Conservation (phyloP, 495 filamentous ascomycete species). For the Tuber magnatum region DNA sequence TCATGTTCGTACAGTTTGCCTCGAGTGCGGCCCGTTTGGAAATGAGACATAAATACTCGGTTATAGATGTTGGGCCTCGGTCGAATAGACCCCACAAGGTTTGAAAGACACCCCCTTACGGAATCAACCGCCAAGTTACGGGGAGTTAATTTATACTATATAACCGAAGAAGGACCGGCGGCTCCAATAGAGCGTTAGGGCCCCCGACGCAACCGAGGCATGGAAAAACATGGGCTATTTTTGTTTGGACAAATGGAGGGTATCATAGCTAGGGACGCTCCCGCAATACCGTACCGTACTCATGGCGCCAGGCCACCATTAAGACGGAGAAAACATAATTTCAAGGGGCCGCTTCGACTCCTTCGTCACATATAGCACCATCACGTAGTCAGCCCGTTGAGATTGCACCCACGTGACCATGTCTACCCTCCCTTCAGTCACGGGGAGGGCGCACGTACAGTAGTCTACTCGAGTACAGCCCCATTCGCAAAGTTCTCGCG, state of each 20-base stretch:
- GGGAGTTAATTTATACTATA: no score
- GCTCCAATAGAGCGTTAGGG: not conserved
- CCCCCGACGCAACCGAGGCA: not conserved
- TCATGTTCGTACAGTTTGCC: not conserved
- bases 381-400: no score
- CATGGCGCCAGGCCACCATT: not conserved
- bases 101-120: not conserved
- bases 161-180: not conserved
- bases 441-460: no score
- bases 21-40: not conserved
- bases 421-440: not conserved
- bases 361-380: not conserved
- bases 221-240: not conserved
- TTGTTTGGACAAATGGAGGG: no score
- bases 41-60: not conserved
- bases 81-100: not conserved
- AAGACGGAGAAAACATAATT: not conserved
- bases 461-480: no score
- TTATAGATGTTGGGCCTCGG: not conserved
- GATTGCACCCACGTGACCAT: not conserved
- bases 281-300: no score
- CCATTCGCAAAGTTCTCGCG: no score
- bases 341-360: not conserved
- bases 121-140: not conserved
- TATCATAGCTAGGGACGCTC: not conserved